Evolutionary conservation across 495 filamentous ascomycete genomes (phyloP).

Genomic region (Pyrenopolyporus hunteri): DNA sequence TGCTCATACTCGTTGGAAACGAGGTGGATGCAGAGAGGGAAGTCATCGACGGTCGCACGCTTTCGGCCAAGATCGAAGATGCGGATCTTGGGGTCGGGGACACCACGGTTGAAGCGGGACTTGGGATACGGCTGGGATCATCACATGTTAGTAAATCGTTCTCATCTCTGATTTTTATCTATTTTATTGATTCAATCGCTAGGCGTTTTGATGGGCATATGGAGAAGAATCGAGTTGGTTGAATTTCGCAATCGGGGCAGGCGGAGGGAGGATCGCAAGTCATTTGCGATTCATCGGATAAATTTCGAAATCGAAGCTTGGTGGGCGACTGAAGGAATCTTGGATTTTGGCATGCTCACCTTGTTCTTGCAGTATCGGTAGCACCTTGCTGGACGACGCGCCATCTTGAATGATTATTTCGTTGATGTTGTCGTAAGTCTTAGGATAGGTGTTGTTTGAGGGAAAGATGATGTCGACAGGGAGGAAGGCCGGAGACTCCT

Average conservation of each 20-base stretch:
- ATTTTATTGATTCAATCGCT: background rate
- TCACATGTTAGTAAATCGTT: conserved; percentile 41
- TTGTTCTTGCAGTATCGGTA: conserved; percentile 99
- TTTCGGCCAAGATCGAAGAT: conserved; percentile 99
- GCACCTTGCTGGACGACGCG: conserved; percentile 96
- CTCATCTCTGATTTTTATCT: background rate
- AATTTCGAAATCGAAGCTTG: conserved; percentile 6
- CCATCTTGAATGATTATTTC: conserved; percentile 83
- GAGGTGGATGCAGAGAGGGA: conserved; percentile 96
- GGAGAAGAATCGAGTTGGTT: background rate
- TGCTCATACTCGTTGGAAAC: conserved; percentile 99
- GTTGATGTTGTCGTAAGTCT: conserved; percentile 52
- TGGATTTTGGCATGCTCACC: conserved; percentile 61
- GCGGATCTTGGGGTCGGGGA: conserved; percentile 97
- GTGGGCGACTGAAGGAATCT: conserved; percentile 7
- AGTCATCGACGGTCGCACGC: conserved; percentile 97
- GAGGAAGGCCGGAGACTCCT: conserved; percentile 38
- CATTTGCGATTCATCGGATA: conserved; percentile 12
- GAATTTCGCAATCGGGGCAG: conserved; percentile 1
- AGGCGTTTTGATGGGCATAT: background rate
- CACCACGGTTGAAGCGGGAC: conserved; percentile 99
- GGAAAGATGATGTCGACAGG: conserved; percentile 41
- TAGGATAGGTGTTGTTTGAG: conserved; percentile 48
- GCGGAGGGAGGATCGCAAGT: conserved; percentile 14
- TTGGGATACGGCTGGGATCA: conserved; percentile 89